Conservation (phyloP, 2,329 filamentous ascomycete species). For the Neonectria hederae region DNA sequence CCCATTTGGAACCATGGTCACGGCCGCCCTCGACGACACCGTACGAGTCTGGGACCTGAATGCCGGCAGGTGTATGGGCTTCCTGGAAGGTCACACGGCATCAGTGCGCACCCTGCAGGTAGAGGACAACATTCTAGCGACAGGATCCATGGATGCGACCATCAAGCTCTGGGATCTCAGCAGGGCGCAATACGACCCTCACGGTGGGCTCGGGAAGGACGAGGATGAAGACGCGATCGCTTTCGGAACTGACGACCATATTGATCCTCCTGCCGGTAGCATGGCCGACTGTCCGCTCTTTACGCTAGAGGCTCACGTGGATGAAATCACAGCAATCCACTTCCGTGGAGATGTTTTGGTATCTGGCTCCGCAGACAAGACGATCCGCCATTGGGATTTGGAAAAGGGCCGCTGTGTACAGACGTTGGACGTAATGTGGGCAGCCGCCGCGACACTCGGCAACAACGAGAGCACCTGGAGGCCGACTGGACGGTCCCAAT, state of each 20-base stretch:
- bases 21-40: slow-evolving; percentile 90
- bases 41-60: slow-evolving; percentile 97
- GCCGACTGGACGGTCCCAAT: slow-evolving; percentile 69
- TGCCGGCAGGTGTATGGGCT: slow-evolving; percentile 88
- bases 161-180: slow-evolving; percentile 96
- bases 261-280: slow-evolving; percentile 78
- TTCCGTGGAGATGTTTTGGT: slow-evolving; percentile 90
- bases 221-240: slow-evolving; percentile 75
- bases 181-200: slow-evolving; percentile 83
- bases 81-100: slow-evolving; percentile 92
- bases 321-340: slow-evolving; percentile 92
- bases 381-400: slow-evolving; percentile 95
- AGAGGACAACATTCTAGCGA: slow-evolving; percentile 94
- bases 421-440: slow-evolving; percentile 97
- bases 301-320: slow-evolving; percentile 88
- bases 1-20: slow-evolving; percentile 96
- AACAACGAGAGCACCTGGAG: slow-evolving; percentile 75
- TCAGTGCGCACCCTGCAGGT: slow-evolving; percentile 93
- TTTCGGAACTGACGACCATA: slow-evolving; percentile 75
- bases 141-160: slow-evolving; percentile 92
- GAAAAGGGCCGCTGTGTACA: slow-evolving; percentile 97
- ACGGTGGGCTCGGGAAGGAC: slow-evolving; percentile 68
- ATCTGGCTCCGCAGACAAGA: slow-evolving; percentile 97
- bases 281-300: slow-evolving; percentile 92
- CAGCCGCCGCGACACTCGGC: slow-evolving; percentile 79